phyloP scores from a whole-genome alignment of 352 stramenopile genomes.

The Pythium volutum region DNA sequence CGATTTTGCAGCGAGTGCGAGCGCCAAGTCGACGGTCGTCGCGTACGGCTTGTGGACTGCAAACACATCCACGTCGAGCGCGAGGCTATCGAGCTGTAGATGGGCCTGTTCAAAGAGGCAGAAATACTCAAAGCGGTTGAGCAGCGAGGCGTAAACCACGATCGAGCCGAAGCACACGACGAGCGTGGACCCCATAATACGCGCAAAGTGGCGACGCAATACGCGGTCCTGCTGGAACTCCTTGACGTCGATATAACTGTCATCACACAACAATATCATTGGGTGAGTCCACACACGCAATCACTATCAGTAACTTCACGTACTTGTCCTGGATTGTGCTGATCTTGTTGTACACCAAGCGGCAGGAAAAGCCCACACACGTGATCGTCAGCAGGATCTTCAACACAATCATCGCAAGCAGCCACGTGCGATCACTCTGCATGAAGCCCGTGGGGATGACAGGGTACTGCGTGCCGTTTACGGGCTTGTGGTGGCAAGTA shows the following conservation, averaged over 20 bases:
- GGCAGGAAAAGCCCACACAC: conserved; percentile 33
- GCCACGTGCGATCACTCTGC: conserved; percentile 46
- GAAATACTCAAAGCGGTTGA: conserved; percentile 57
- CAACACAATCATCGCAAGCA: conserved; percentile 33
- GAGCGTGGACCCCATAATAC: conserved; percentile 38
- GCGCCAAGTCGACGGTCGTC: conserved; percentile 36
- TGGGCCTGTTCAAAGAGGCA: conserved; percentile 35
- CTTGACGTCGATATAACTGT: conserved; percentile 67
- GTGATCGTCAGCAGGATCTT: conserved; percentile 36
- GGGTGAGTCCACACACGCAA: no score
- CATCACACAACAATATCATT: no score
- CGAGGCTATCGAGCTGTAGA: conserved; percentile 28
- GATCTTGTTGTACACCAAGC: conserved; percentile 53
- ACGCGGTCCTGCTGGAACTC: conserved; percentile 61
- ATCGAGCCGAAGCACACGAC: conserved; percentile 48
- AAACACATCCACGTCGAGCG: conserved; percentile 39
- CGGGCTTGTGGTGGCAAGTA: not conserved
- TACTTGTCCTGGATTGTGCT: conserved; percentile 66
- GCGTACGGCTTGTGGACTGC: conserved; percentile 36
- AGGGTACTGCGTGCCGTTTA: conserved; percentile 26
- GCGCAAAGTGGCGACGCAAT: conserved; percentile 34
- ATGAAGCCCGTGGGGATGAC: conserved; percentile 37
- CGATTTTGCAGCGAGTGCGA: conserved; percentile 47
- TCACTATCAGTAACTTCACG: no score
- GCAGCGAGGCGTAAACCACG: conserved; percentile 50